A percentile compares a stretch with the other conserved stretches of the same genome.
Evolutionary conservation across 352 stramenopile species (phyloP).

Genomic region (Thalassiosira hispida): DNA sequence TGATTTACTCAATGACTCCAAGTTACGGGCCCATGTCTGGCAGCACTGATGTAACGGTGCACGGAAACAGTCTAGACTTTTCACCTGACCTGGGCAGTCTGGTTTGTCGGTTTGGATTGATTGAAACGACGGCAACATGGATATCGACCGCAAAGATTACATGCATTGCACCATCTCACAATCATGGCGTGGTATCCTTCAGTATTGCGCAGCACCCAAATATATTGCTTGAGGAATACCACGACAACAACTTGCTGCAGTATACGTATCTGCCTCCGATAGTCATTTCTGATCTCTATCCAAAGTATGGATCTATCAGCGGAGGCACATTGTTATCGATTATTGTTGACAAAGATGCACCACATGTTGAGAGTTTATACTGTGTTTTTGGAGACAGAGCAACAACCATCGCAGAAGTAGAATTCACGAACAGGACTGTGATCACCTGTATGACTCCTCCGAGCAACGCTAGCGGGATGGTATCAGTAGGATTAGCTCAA

Average conservation of each 20-base stretch:
- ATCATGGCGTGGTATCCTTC: slow-evolving; percentile 15
- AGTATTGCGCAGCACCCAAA: slow-evolving; percentile 4
- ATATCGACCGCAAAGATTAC: slow-evolving; percentile 14
- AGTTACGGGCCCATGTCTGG: slow-evolving; percentile 4
- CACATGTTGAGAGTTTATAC: slow-evolving; percentile 8
- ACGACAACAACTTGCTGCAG: slow-evolving; percentile 12
- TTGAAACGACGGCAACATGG: slow-evolving; percentile 12
- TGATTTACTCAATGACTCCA: slow-evolving; percentile 35
- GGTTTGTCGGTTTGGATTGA: slow-evolving; percentile 18
- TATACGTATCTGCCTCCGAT: slow-evolving; percentile 35
- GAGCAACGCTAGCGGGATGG: neutral
- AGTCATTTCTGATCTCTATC: slow-evolving; percentile 22
- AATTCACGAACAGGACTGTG: neutral
- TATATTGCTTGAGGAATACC: slow-evolving; percentile 5
- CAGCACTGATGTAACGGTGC: neutral
- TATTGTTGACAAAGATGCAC: neutral
- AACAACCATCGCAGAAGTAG: neutral
- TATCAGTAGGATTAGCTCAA: slow-evolving; percentile 30
- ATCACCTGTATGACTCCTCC: slow-evolving; percentile 8
- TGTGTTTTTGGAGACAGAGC: slow-evolving; percentile 23
- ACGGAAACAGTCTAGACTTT: slow-evolving; percentile 26
- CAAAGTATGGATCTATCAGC: slow-evolving; percentile 20
- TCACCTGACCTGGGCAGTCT: neutral
- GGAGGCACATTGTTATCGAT: slow-evolving; percentile 31
- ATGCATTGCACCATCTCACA: slow-evolving; percentile 23